These are phyloP conservation scores for Kazachstania sp. DNA, from an alignment of 1,139 yeast genomes.

Conservation along the genomic window DNA sequence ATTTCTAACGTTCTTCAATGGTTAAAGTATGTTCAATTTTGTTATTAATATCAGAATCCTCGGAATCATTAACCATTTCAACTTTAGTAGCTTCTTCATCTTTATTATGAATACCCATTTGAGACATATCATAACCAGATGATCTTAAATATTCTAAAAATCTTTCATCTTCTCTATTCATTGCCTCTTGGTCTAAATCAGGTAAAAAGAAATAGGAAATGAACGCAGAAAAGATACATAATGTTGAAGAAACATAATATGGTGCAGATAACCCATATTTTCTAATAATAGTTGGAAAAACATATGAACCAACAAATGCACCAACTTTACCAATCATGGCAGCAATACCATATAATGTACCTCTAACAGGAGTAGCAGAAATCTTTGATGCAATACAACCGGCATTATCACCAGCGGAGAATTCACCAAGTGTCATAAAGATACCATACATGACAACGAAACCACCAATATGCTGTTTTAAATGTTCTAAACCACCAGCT, in stretches of 20 bases:
- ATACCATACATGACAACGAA: conserved; percentile 84
- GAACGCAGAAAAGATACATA: conserved; percentile 67
- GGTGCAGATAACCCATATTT: conserved; percentile 61
- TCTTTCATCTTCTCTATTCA: conserved; percentile 63
- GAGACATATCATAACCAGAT: conserved; percentile 45
- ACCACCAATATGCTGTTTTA: conserved; percentile 58
- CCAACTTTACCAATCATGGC: conserved; percentile 90
- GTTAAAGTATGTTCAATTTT: not conserved
- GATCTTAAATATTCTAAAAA: conserved; percentile 56
- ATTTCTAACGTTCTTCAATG: not conserved
- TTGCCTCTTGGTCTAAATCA: conserved; percentile 72
- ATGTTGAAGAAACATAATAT: conserved; percentile 69
- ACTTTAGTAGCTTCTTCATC: not conserved
- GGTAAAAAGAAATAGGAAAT: conserved; percentile 70
- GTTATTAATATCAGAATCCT: conserved; percentile 5
- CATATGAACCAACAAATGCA: conserved; percentile 84
- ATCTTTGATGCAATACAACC: conserved; percentile 85
- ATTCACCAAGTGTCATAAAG: conserved; percentile 79
- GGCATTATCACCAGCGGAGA: conserved; percentile 90
- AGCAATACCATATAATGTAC: conserved; percentile 83
- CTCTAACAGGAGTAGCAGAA: conserved; percentile 79
- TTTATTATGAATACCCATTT: not conserved
- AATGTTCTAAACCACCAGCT: conserved; percentile 58
- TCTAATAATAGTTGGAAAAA: conserved; percentile 66
- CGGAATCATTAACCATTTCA: conserved; percentile 1